Evolutionary conservation across 371 early-diverging fungal species (phyloP).

Genomic region (Mucor circinelloides): DNA sequence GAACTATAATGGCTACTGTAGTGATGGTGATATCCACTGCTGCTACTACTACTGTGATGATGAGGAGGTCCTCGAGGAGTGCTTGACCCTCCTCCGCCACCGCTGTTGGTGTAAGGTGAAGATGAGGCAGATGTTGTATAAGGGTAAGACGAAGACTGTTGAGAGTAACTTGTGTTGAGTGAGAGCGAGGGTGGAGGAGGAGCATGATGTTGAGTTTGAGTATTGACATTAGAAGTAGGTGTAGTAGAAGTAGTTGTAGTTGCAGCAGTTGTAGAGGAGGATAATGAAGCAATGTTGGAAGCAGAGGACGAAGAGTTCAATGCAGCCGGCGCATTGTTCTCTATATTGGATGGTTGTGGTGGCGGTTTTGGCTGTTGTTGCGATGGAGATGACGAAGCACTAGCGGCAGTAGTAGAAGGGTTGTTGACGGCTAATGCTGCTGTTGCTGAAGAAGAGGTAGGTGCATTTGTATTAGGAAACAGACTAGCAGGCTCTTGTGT

Average conservation of each 20-base stretch:
- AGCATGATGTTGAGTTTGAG: neutral
- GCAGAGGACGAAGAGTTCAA: neutral
- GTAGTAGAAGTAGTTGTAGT: constrained; percentile 1
- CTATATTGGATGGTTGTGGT: neutral
- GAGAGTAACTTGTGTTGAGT: neutral
- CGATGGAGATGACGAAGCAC: neutral
- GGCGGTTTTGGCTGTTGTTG: neutral
- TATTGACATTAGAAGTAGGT: neutral
- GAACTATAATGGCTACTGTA: constrained; percentile 19
- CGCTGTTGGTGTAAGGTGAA: constrained; percentile 13
- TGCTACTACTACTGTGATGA: neutral
- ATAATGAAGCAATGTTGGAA: neutral
- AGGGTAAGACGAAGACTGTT: constrained; percentile 11
- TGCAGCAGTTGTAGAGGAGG: neutral
- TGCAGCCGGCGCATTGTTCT: neutral
- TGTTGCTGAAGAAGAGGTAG: neutral
- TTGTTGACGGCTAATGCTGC: neutral
- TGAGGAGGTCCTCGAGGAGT: constrained; percentile 3
- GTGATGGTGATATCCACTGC: constrained; percentile 7
- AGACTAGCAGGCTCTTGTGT: neutral
- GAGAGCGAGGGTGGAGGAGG: neutral
- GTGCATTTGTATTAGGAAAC: neutral
- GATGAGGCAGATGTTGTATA: constrained; percentile 10
- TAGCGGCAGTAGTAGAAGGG: neutral
- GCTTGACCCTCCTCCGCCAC: constrained; percentile 4